Evolutionary conservation across 345 rosid genomes (phyloP).

Genomic region (Aegle marmelos): DNA sequence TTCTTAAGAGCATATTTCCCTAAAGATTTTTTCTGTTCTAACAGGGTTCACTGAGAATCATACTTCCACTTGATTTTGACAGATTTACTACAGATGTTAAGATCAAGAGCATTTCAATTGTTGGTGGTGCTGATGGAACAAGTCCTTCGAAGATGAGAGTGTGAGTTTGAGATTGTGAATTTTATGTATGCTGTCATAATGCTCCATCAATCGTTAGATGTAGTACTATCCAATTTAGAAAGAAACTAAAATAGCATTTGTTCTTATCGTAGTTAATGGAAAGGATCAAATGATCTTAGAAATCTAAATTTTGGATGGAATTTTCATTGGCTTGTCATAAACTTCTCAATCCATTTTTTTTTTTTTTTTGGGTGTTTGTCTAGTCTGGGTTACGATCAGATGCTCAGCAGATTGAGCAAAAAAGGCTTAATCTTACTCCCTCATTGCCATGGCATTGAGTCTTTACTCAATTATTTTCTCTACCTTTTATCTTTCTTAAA

Average conservation of each 20-base stretch:
- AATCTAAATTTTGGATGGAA: background rate
- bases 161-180: conserved; percentile 45
- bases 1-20: background rate
- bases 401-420: background rate
- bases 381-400: background rate
- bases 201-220: background rate
- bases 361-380: background rate
- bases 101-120: conserved; percentile 85
- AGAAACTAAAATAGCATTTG: background rate
- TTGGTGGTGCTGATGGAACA: conserved; percentile 90
- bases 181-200: background rate
- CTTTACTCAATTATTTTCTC: background rate
- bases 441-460: background rate
- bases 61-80: conserved; percentile 15
- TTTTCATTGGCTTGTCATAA: background rate
- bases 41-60: background rate
- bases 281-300: background rate
- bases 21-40: background rate
- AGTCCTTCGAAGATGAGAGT: conserved; percentile 95
- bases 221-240: background rate
- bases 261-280: background rate
- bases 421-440: background rate
- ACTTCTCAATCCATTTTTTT: background rate
- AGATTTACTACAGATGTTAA: conserved; percentile 97
- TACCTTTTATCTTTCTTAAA: background rate